Conservation (phyloP, 352 stramenopile species). For the Globisporangium apiculatum region DNA sequence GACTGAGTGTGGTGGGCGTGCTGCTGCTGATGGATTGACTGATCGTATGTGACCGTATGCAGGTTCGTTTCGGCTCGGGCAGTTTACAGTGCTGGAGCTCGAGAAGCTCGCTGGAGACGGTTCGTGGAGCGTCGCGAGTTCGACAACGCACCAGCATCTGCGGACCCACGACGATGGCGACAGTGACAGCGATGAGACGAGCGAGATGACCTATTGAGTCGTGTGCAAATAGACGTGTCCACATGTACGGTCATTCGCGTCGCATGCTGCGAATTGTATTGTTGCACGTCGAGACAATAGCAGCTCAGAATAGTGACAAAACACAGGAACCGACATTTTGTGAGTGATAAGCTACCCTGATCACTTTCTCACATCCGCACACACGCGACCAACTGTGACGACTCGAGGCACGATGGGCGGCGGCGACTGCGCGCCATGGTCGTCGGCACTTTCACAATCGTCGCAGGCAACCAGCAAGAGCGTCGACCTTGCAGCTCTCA, state of each 20-base stretch:
- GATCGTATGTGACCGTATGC: neutral
- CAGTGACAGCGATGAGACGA: neutral
- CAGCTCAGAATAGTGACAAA: no score
- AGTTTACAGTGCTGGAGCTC: constrained; percentile 71
- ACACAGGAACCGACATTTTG: no score
- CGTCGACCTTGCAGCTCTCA: constrained; percentile 34
- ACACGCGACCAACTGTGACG: neutral
- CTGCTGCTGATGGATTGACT: neutral
- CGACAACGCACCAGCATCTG: constrained; percentile 36
- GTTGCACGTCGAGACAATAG: no score
- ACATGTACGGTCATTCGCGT: no score
- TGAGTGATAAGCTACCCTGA: no score
- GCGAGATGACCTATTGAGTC: no score
- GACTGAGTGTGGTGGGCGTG: neutral
- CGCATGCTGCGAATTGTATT: no score
- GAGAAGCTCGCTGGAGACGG: constrained; percentile 40
- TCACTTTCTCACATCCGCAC: neutral
- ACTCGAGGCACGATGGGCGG: neutral
- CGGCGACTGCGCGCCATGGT: neutral
- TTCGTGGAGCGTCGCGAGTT: constrained; percentile 38
- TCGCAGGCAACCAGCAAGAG: constrained; percentile 13
- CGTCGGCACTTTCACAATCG: neutral
- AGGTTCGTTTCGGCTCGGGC: constrained; percentile 61
- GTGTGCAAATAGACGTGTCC: no score
- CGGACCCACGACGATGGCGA: constrained; percentile 10